Conservation (phyloP, 139 green algal genomes). For the Chlamydomonas sp. region DNA sequence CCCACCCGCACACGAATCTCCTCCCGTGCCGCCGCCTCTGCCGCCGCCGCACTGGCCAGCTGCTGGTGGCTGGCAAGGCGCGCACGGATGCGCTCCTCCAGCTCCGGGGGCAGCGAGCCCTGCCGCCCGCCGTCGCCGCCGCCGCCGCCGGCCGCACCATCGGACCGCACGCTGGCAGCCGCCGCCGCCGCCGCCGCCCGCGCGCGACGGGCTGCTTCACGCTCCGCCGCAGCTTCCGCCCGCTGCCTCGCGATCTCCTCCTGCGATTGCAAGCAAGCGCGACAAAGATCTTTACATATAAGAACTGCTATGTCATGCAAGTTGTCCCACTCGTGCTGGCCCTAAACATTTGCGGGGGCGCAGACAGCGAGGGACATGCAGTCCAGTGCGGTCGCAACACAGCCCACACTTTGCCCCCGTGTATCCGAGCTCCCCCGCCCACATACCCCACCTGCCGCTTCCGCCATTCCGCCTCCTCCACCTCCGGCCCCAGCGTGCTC, state of each 20-base stretch:
- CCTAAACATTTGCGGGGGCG: no score
- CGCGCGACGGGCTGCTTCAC: constrained; percentile 12
- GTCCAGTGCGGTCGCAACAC: no score
- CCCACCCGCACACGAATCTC: neutral
- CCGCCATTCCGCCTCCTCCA: no score
- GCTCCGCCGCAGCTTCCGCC: constrained; percentile 20
- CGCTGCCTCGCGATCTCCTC: constrained; percentile 32
- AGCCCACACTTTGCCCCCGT: no score
- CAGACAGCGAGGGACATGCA: no score
- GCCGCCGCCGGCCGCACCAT: neutral
- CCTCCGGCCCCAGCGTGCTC: no score
- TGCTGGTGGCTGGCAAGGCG: constrained; percentile 28
- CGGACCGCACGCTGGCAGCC: neutral
- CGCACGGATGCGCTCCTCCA: constrained; percentile 19
- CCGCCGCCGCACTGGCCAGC: constrained; percentile 10
- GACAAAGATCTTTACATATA: no score
- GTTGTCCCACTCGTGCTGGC: no score
- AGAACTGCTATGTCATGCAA: no score
- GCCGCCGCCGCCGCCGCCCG: neutral
- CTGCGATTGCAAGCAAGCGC: no score
- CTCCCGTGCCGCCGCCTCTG: constrained; percentile 25
- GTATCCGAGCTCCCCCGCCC: no score
- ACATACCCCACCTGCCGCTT: no score
- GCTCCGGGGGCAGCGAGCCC: neutral
- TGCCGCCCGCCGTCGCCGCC: neutral